A percentile compares a stretch with the other conserved stretches of the same genome.
Conservation (phyloP, 768 basidiomycete genomes). For the Trametes cinnabarina region DNA sequence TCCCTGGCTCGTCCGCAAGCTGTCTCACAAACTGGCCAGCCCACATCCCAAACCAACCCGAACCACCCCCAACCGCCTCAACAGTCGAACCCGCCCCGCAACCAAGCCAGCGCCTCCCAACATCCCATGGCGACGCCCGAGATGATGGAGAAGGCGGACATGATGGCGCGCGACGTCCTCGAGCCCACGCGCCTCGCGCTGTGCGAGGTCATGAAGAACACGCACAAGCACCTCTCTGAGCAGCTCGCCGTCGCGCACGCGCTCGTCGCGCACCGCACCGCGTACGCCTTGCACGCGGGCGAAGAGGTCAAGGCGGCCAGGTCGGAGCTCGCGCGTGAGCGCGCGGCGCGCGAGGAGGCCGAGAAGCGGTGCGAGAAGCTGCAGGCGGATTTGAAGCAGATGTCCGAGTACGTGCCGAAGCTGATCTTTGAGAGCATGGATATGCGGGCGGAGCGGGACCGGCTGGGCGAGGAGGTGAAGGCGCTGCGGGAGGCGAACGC, state of each 20-base stretch:
- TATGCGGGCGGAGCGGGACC: background rate
- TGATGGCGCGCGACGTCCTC: too few species aligned
- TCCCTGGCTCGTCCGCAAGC: too few species aligned
- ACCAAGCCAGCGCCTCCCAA: too few species aligned
- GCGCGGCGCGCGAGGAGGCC: background rate
- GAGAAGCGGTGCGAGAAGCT: background rate
- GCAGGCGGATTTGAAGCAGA: background rate
- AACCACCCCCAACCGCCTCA: too few species aligned
- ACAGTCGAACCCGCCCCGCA: too few species aligned
- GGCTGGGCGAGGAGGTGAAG: background rate
- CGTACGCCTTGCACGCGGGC: background rate
- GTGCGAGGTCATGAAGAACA: too few species aligned
- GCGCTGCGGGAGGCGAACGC: constrained; percentile 2
- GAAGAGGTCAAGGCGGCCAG: background rate
- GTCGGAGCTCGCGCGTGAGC: background rate
- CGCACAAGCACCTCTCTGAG: background rate
- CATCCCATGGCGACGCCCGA: too few species aligned
- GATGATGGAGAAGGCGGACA: too few species aligned
- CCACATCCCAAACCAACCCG: too few species aligned
- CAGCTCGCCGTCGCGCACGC: background rate
- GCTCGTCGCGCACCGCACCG: background rate
- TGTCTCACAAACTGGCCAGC: too few species aligned
- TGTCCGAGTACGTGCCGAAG: constrained; percentile 5
- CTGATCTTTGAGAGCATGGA: background rate
- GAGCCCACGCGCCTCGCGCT: too few species aligned